Percentiles rank a stretch among this genome's conserved stretches.
Conservation (phyloP, 257 asterid species). For the Solanum okadae region DNA sequence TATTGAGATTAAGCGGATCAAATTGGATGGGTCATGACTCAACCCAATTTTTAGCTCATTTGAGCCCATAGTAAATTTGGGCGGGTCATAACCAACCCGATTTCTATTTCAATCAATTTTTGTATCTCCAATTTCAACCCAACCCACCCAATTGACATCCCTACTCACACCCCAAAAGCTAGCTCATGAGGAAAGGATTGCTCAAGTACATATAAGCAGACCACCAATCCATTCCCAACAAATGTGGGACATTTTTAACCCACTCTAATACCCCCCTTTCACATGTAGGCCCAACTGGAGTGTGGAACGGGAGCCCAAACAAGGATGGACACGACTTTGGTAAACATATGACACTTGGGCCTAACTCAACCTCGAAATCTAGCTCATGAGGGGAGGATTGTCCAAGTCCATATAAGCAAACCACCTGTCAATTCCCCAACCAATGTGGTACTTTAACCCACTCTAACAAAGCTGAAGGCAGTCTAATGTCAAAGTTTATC, state of each 20-base stretch:
- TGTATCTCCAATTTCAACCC: neutral
- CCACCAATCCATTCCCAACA: neutral
- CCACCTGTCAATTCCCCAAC: neutral
- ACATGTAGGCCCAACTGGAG: neutral
- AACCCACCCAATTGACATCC: neutral
- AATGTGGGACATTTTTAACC: neutral
- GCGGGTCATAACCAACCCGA: neutral
- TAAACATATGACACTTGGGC: neutral
- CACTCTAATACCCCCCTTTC: neutral
- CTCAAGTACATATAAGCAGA: neutral
- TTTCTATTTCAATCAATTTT: neutral
- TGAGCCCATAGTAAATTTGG: no score
- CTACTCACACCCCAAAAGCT: neutral
- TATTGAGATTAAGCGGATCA: no score
- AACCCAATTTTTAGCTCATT: no score
- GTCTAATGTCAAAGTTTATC: neutral
- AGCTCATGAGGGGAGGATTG: neutral
- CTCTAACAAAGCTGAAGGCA: neutral
- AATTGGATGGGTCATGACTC: neutral
- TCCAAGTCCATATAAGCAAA: neutral
- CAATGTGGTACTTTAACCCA: neutral
- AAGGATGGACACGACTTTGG: no score
- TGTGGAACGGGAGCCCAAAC: neutral
- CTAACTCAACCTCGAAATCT: neutral
- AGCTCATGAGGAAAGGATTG: neutral